Percentiles rank a stretch among this genome's conserved stretches.
Conservation (phyloP, 306 rosid species). For the Senna siamea region DNA sequence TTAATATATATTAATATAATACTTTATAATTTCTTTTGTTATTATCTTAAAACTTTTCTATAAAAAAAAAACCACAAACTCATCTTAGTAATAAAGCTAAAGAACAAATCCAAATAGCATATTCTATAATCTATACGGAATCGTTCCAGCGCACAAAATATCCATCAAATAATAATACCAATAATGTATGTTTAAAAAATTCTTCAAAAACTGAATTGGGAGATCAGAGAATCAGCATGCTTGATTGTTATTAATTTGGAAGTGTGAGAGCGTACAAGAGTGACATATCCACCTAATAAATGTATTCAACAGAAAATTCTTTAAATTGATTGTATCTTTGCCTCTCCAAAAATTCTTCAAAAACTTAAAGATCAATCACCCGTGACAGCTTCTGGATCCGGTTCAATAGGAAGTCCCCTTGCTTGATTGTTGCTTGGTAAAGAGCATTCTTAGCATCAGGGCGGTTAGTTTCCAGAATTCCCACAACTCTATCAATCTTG, state of each 20-base stretch:
- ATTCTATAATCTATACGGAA: not conserved
- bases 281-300: constrained; percentile 19
- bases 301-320: constrained; percentile 31
- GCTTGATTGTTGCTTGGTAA: constrained; percentile 96
- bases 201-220: constrained; percentile 13
- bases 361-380: constrained; percentile 75
- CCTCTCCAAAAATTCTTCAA: constrained; percentile 18
- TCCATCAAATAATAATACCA: not conserved
- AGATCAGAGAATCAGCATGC: constrained; percentile 14
- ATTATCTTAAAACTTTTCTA: too few relatives aligned
- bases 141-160: constrained; percentile 19
- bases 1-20: too few relatives aligned
- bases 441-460: constrained; percentile 97
- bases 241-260: constrained; percentile 28
- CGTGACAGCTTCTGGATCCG: constrained; percentile 94
- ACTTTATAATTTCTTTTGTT: too few relatives aligned
- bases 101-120: too few relatives aligned
- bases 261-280: constrained; percentile 29
- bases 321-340: constrained; percentile 29
- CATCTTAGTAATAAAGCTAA: too few relatives aligned
- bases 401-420: constrained; percentile 94
- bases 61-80: too few relatives aligned
- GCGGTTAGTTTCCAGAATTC: constrained; percentile 90
- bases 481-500: constrained; percentile 95
- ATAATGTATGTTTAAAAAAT: not conserved